A percentile compares a stretch with the other conserved stretches of the same genome.
Evolutionary conservation across 805 yeast species (phyloP).

Genomic region (Kluyveromyces nonfermentans): DNA sequence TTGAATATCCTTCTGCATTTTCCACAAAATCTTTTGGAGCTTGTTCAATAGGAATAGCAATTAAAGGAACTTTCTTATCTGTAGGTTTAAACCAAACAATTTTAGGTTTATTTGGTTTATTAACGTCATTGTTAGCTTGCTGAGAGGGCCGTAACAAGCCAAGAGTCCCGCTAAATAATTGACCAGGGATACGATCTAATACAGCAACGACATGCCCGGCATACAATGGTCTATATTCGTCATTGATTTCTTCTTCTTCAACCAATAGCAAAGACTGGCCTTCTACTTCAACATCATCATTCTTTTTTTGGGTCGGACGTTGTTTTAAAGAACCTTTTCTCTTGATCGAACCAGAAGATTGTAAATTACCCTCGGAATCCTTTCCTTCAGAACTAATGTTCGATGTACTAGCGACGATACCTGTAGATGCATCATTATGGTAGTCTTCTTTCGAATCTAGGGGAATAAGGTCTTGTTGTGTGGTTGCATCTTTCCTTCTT

Average conservation of each 20-base stretch:
- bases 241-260: slow-evolving; percentile 93
- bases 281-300: slow-evolving; percentile 97
- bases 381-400: slow-evolving; percentile 24
- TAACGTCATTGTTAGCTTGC: slow-evolving; percentile 66
- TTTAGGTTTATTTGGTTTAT: slow-evolving; percentile 55
- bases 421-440: slow-evolving; percentile 70
- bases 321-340: slow-evolving; percentile 89
- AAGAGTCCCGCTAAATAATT: slow-evolving; percentile 86
- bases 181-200: slow-evolving; percentile 95
- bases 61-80: slow-evolving; percentile 92
- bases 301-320: slow-evolving; percentile 94
- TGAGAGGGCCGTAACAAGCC: slow-evolving; percentile 94
- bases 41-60: slow-evolving; percentile 97
- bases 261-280: slow-evolving; percentile 87
- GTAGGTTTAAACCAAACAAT: slow-evolving; percentile 99
- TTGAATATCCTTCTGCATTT: slow-evolving; percentile 73
- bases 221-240: slow-evolving; percentile 84
- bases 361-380: slow-evolving; percentile 31
- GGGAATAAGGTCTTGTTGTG: slow-evolving; percentile 31
- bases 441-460: slow-evolving; percentile 49
- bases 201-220: slow-evolving; percentile 99
- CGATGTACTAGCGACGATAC: slow-evolving; percentile 22
- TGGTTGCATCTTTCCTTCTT: slow-evolving; percentile 62
- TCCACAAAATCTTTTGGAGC: slow-evolving; percentile 95
- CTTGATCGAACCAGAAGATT: slow-evolving; percentile 30